Evolutionary conservation across 768 basidiomycete genomes (phyloP).

Genomic region (Boletus patriciae): DNA sequence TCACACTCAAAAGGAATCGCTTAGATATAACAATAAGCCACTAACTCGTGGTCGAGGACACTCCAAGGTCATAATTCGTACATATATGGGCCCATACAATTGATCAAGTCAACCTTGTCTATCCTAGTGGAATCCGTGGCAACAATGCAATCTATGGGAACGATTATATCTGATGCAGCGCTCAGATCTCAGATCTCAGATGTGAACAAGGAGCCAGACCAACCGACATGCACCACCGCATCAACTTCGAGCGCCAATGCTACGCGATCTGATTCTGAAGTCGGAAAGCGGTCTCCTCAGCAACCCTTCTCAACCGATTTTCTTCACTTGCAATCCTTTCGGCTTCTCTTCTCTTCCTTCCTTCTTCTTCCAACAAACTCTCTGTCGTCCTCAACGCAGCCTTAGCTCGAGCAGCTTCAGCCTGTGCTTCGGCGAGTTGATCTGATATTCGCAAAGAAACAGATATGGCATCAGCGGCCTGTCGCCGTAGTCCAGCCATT

Average conservation of each 20-base stretch:
- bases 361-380: conserved; percentile 60
- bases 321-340: conserved; percentile 55
- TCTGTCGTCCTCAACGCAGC: conserved; percentile 56
- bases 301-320: conserved; percentile 42
- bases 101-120: conserved; percentile 4
- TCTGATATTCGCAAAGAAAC: conserved; percentile 65
- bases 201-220: neutral
- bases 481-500: conserved; percentile 59
- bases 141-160: neutral
- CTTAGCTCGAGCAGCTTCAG: conserved; percentile 56
- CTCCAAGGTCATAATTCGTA: neutral
- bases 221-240: neutral
- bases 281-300: conserved; percentile 50
- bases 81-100: neutral
- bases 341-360: conserved; percentile 54
- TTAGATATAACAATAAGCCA: neutral
- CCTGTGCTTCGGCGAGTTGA: conserved; percentile 64
- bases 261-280: conserved; percentile 31
- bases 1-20: too few species aligned
- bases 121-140: conserved; percentile 3
- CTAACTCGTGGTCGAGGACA: neutral
- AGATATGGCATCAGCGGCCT: conserved; percentile 67
- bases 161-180: neutral
- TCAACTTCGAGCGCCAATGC: neutral
- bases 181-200: too few species aligned